Base-by-base conservation (phyloP, 2,329 filamentous ascomycete genomes). In the Cordyceps farinosa region DNA sequence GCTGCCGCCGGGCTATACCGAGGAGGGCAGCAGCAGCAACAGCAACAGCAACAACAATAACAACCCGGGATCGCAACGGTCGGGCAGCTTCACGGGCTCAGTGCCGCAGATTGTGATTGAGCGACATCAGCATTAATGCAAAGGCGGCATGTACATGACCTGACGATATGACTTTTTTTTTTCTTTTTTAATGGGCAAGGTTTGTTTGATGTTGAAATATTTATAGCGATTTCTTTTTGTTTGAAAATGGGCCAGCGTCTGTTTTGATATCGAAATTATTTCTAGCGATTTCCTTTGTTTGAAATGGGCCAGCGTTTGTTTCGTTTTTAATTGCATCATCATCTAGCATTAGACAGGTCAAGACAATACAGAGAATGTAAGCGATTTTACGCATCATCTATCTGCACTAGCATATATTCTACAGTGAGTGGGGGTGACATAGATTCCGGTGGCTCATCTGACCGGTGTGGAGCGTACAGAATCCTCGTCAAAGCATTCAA, bases 1-100 rank as follows among this genome's bases (percentile, higher is more conserved):
- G 52, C 80, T 83, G 10, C 84, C 84, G 9, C 83, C 83, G 1
- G 77, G 78, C 22, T 86, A 86, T 67, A 73, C 79, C 0, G 79
- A 79, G 32, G 48, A 47, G 27, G 15, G 8, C 29, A 34, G 51
- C 13, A 30, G n/a, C 15, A 45, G 17, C 29, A n/a, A 57, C 13
- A 38, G 34, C 36, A 22, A 22, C 22, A 22, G 22, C 22, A 22
- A 22, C 22, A 22, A 22, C 22, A 22, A 22, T 22, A 22, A 22
- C 22, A 22, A 22, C 22, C 22, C 22, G 22, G 22, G 54, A 22
- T 38, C 59, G 17, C 60, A 32, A 17, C 40, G 30, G 22, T 44
- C 55, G 5, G 34, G 44, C 13, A 51, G 61, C 34, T 44, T 34
- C 32, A 29, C 15, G 7, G 40, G 61, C 3, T 30, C 54, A 11